Base-by-base conservation (phyloP, 805 yeast genomes). In the Starmerella geochares region DNA sequence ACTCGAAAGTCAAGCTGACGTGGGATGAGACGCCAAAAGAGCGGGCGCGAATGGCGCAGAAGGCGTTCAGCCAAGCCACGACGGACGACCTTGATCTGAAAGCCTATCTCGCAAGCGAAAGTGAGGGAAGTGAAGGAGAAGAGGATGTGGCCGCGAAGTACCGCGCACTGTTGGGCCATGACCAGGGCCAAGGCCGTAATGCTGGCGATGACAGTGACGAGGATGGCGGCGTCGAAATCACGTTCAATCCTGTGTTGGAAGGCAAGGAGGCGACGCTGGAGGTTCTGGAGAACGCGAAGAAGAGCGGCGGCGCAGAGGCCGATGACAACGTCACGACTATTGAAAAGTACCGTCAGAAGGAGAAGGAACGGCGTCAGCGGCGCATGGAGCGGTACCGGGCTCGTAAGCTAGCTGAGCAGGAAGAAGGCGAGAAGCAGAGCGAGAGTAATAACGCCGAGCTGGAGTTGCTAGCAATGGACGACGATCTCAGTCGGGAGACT, bases 21-120 rank as follows among this genome's bases (percentile, higher is more conserved):
- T 92, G 98, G 98, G 98, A 92, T 66, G 97, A 90, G 68, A 94
- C 97, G 0, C 97, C 98, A 6, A 81, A 80, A 51, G 96, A 87
- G 61, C 77, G 98, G 61, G 65, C 78, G 16, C 78, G 82, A 51
- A 65, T 88, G 48, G 76, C 96, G 1, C 75, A 83, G 14, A 80
- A 82, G 58, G 86, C 87, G 6, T 90, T 92, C 65, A 79, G 86
- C 44, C 92, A 84, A 63, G 49, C 83, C 63, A 97, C 92, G 7
- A 41, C 47, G 14, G 69, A 65, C 35, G 67, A 65, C 33, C 61
- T 63, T 56, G 96, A 88, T 65, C 82, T 88, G 69, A 78, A 84
- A 60, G 95, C 97, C 1, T 92, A 60, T 32, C 47, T 60, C 14
- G 63, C 63, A 0, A 58, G 62, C 39, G 62, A 58, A 20, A 74